Percentiles rank a stretch among this genome's conserved stretches.
Evolutionary conservation across 2,329 filamentous ascomycete species (phyloP).

Genomic region (Diaporthe batatas): DNA sequence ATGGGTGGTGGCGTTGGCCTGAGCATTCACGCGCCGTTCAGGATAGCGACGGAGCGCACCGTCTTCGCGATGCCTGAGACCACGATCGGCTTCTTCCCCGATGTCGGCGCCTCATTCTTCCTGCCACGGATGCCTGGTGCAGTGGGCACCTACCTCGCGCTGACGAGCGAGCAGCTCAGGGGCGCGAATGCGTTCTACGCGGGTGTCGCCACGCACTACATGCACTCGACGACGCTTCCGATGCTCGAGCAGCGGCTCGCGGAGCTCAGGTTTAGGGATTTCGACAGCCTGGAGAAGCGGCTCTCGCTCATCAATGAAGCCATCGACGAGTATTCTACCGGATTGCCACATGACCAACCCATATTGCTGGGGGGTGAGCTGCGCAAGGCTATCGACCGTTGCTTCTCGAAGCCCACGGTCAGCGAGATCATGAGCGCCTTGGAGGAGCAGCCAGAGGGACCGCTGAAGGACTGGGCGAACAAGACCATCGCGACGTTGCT

Average conservation of each 20-base stretch:
- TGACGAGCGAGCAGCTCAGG: conserved; percentile 86
- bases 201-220: conserved; percentile 94
- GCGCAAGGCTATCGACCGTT: conserved; percentile 86
- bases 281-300: conserved; percentile 72
- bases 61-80: conserved; percentile 99
- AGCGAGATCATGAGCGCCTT: conserved; percentile 79
- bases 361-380: conserved; percentile 77
- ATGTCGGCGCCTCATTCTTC: conserved; percentile 97
- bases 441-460: conserved; percentile 62
- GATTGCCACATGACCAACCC: conserved; percentile 81
- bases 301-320: conserved; percentile 84
- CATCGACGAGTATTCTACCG: conserved; percentile 91
- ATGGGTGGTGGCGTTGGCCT: conserved; percentile 98
- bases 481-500: conserved; percentile 82
- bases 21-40: conserved; percentile 93
- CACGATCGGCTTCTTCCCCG: conserved; percentile 97
- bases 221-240: conserved; percentile 89
- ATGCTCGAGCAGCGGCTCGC: conserved; percentile 86
- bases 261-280: conserved; percentile 90
- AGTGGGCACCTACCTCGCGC: conserved; percentile 90
- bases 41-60: conserved; percentile 95
- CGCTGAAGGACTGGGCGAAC: conserved; percentile 79
- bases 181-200: conserved; percentile 91
- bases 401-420: conserved; percentile 78
- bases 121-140: conserved; percentile 88